Conservation (phyloP, 1,284 basidiomycete species). For the Cutaneotrichosporon arboriforme region DNA sequence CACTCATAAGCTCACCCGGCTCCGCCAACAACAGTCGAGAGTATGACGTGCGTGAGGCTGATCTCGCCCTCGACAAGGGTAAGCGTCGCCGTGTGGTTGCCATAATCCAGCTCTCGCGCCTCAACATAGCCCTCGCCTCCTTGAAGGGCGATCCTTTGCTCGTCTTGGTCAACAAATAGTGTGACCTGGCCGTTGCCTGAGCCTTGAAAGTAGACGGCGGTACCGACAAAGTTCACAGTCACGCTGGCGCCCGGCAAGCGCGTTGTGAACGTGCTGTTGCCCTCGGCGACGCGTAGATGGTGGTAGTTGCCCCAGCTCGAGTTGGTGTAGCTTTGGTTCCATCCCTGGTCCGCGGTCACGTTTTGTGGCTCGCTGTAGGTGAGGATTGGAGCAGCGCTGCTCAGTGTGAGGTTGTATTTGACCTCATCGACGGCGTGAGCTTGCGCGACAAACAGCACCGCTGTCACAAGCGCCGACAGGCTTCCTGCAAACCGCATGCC, state of each 20-base stretch:
- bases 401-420: slow-evolving; percentile 1
- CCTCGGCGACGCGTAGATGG: neutral
- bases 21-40: neutral
- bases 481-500: too few relatives aligned
- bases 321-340: slow-evolving; percentile 1
- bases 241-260: neutral
- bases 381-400: neutral
- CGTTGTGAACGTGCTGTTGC: neutral
- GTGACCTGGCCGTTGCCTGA: neutral
- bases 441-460: too few relatives aligned
- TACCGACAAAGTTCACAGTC: slow-evolving; percentile 1
- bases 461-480: too few relatives aligned
- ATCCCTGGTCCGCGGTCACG: neutral
- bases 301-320: neutral
- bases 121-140: neutral
- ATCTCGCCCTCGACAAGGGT: neutral
- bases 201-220: slow-evolving; percentile 4
- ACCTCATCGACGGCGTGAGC: too few relatives aligned
- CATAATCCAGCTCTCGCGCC: neutral
- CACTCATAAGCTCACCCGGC: neutral
- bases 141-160: neutral
- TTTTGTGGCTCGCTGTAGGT: neutral
- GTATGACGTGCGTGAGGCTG: neutral
- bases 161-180: neutral
- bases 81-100: neutral